Evolutionary conservation across 139 green algal species (phyloP).

Genomic region (Coelastrella sp.): DNA sequence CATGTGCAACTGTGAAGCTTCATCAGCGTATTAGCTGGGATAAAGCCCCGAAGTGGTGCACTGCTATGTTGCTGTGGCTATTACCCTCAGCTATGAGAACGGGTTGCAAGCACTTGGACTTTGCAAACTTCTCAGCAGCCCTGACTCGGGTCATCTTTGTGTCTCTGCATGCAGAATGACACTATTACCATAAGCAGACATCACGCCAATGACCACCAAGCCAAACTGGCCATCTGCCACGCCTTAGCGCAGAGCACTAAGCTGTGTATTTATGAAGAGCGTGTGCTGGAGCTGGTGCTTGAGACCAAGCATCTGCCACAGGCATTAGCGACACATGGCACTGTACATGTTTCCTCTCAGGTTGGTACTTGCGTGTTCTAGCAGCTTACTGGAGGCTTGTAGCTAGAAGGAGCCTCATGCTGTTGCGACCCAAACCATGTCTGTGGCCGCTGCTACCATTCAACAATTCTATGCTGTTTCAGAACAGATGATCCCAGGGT

Average conservation of each 20-base stretch:
- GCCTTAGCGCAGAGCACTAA: slow-evolving; percentile 81
- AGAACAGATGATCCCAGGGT: slow-evolving; percentile 62
- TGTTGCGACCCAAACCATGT: too few relatives aligned
- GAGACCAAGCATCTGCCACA: slow-evolving; percentile 68
- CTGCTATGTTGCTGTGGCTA: too few relatives aligned
- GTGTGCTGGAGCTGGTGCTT: slow-evolving; percentile 84
- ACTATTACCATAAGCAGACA: slow-evolving; percentile 83
- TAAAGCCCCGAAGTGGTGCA: too few relatives aligned
- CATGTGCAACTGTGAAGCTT: too few relatives aligned
- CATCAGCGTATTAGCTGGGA: too few relatives aligned
- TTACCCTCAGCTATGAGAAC: too few relatives aligned
- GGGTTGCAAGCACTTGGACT: too few relatives aligned
- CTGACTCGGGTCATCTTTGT: too few relatives aligned
- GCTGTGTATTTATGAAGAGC: slow-evolving; percentile 88
- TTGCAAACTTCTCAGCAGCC: too few relatives aligned
- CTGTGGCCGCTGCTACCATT: too few relatives aligned
- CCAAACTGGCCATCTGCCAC: slow-evolving; percentile 69
- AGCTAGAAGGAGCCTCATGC: too few relatives aligned
- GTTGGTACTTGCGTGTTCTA: background rate
- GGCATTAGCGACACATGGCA: slow-evolving; percentile 30
- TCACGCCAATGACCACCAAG: slow-evolving; percentile 61
- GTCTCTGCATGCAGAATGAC: slow-evolving; percentile 74
- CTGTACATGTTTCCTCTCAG: slow-evolving; percentile 42
- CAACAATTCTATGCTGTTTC: slow-evolving; percentile 45
- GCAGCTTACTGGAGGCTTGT: too few relatives aligned